A percentile compares a stretch with the other conserved stretches of the same genome.
Conservation (phyloP, 2,329 filamentous ascomycete genomes). For the Sphaerulina vaccinii region DNA sequence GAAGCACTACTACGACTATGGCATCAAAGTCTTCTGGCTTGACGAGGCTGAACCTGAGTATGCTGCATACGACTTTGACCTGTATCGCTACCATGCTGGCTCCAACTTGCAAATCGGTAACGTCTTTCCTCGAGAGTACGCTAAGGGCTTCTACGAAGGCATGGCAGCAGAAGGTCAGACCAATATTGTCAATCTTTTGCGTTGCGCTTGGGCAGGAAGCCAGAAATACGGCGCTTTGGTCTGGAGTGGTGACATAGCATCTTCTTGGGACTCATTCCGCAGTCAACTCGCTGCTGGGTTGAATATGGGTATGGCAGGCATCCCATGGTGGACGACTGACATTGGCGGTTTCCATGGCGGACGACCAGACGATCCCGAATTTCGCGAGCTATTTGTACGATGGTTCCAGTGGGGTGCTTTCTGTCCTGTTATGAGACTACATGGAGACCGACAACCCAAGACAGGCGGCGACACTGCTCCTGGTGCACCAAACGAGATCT, state of each 20-base stretch:
- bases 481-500: conserved; percentile 63
- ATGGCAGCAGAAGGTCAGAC: conserved; percentile 53
- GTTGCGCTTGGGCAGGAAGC: conserved; percentile 58
- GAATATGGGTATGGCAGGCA: conserved; percentile 63
- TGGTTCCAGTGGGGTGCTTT: conserved; percentile 71
- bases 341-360: conserved; percentile 70
- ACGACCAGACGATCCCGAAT: conserved; percentile 54
- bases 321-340: conserved; percentile 70
- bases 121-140: conserved; percentile 59
- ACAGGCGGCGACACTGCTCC: conserved; percentile 30
- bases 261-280: conserved; percentile 59
- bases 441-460: conserved; percentile 64
- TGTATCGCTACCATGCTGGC: conserved; percentile 60
- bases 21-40: conserved; percentile 66
- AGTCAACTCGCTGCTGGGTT: conserved; percentile 63
- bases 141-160: conserved; percentile 61
- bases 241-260: conserved; percentile 67
- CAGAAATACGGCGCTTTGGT: conserved; percentile 65
- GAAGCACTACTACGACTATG: conserved; percentile 61
- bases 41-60: conserved; percentile 70
- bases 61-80: conserved; percentile 64
- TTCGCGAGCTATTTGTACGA: conserved; percentile 63
- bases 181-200: conserved; percentile 59
- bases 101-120: conserved; percentile 59
- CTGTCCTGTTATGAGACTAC: conserved; percentile 66